Evolutionary conservation across 225 moss, liverwort and hornwort genomes (phyloP), one percentile per base, ranked within the genome.

Genomic region (Polytrichum commune): DNA sequence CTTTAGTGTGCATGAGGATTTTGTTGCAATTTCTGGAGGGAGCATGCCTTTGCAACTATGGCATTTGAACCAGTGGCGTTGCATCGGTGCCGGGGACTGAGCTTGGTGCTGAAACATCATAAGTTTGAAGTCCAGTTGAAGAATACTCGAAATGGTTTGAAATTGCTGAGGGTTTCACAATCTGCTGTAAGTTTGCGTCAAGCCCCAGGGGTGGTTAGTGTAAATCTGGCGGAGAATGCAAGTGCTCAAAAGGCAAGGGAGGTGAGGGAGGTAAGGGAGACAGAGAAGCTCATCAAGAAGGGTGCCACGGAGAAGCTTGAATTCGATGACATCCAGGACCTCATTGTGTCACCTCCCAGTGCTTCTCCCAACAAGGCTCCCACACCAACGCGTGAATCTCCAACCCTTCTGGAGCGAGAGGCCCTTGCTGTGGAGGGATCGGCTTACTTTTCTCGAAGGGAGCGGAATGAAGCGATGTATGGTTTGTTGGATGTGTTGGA

Each of bases 281-380:
- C 62, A 18, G 62, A 18, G 27, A 81, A 72, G 64, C 30, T 26
- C 22, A 64, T 55, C 69, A 75, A 69, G 55, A 78, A 75, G 54
- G 71, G 72, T 10, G 65, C 55, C 32, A 29, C 78, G 7, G 86
- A 83, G 71, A 88, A 88, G 70, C 74, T 65, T 8, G 88, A 85
- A 63, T 88, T 88, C 19, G 88, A 88, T 64, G 60, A 85, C 65
- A 88, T 88, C 60, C 88, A 88, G 63, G 85, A 85, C 72, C 85
- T 88, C 56, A 88, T 88, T 28, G 82, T 88, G 54, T 88, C 88
- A 18, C 82, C 79, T 0, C 85, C 88, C 8, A 73, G 75, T 20
- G 79, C 72, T 7, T 26, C 81, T 18, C 32, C 55, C 19, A 80
- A 62, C 33, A 73, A 38, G 8, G 54, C 53, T 26, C 70, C 29